Conservation (phyloP, 345 rosid species). For the Ricinus communis region DNA sequence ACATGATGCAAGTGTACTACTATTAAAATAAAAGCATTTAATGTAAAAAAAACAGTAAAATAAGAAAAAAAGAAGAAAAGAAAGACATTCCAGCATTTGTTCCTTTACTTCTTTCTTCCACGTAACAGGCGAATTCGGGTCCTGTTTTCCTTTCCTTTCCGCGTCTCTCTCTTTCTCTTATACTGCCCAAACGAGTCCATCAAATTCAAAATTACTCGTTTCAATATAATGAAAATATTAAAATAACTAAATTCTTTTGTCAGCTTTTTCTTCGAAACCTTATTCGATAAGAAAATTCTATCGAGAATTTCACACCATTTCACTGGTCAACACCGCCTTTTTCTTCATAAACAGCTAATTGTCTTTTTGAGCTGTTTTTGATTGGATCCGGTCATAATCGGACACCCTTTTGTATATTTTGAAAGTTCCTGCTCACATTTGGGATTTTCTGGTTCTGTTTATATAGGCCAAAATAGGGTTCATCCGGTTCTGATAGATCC, state of each 20-base stretch:
- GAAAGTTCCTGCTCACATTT: not conserved
- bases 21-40: too few relatives aligned
- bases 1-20: too few relatives aligned
- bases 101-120: not conserved
- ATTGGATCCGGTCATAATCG: conserved; percentile 34
- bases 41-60: too few relatives aligned
- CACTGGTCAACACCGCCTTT: conserved; percentile 27
- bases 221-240: not conserved
- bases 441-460: conserved; percentile 1
- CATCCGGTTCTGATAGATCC: not conserved
- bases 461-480: conserved; percentile 6
- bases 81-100: not conserved
- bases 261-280: conserved; percentile 20
- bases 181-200: not conserved
- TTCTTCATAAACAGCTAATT: conserved; percentile 15
- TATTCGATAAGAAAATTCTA: not conserved
- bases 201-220: not conserved
- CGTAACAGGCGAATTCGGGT: not conserved
- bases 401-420: conserved; percentile 15
- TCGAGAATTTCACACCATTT: not conserved
- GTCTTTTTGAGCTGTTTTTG: conserved; percentile 13
- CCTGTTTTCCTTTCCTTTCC: conserved; percentile 1
- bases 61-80: not conserved
- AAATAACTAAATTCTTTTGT: conserved; percentile 9
- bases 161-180: not conserved